Conservation (phyloP, 2,329 filamentous ascomycete species). For the Fusarium multiceps region DNA sequence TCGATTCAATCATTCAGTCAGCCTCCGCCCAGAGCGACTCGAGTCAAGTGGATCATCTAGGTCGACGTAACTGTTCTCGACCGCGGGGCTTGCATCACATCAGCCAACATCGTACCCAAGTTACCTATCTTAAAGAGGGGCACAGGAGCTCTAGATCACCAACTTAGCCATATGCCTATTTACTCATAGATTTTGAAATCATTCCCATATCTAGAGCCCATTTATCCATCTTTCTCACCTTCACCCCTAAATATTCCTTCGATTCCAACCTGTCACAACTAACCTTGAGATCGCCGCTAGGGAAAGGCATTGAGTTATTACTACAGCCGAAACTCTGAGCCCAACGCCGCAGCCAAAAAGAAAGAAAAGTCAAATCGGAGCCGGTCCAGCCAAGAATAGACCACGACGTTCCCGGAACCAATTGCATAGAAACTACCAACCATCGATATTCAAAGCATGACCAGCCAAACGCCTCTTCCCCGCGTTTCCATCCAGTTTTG, state of each 20-base stretch:
- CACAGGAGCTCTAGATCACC: neutral
- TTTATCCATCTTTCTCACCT: neutral
- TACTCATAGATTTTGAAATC: neutral
- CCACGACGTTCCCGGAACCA: slow-evolving; percentile 29
- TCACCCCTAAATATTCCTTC: neutral
- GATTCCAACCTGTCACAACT: neutral
- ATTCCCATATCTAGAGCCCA: neutral
- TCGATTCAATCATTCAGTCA: neutral
- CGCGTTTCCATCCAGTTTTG: slow-evolving; percentile 91
- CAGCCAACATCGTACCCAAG: neutral
- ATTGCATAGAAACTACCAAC: slow-evolving; percentile 2
- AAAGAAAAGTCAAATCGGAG: slow-evolving; percentile 19
- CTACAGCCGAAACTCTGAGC: slow-evolving; percentile 9
- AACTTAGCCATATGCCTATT: neutral
- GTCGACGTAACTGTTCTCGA: slow-evolving; percentile 15
- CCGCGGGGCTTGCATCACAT: slow-evolving; percentile 24
- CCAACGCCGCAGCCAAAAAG: slow-evolving; percentile 6
- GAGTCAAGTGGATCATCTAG: slow-evolving; percentile 11
- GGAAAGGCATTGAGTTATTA: slow-evolving; percentile 11
- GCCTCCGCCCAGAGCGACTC: neutral
- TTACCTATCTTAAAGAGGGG: slow-evolving; percentile 12
- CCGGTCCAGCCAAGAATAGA: slow-evolving; percentile 5
- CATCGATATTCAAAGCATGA: slow-evolving; percentile 16
- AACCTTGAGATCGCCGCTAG: neutral
- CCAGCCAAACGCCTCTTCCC: slow-evolving; percentile 56